A percentile compares a stretch with the other conserved stretches of the same genome.
Conservation (phyloP, 768 basidiomycete genomes). For the Plicaturopsis crispa region DNA sequence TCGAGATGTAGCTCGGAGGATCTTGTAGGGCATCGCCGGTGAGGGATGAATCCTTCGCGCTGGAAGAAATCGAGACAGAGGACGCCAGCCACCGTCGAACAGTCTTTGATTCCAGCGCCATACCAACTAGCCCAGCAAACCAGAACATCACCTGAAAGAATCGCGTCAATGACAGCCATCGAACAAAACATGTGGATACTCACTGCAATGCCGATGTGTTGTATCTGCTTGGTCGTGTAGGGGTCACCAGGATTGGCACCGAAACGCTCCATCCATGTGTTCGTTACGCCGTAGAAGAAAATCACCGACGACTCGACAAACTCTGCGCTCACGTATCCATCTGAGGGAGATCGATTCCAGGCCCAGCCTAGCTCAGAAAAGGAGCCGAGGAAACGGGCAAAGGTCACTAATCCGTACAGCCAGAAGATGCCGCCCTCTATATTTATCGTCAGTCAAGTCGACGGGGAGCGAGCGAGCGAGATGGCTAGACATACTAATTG, state of each 20-base stretch:
- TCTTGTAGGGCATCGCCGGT: slow-evolving; percentile 44
- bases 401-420: slow-evolving; percentile 81
- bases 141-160: slow-evolving; percentile 75
- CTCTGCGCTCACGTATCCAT: slow-evolving; percentile 54
- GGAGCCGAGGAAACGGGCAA: slow-evolving; percentile 91
- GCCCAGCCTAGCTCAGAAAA: slow-evolving; percentile 89
- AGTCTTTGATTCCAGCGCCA: slow-evolving; percentile 77
- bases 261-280: slow-evolving; percentile 97
- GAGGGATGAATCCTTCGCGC: slow-evolving; percentile 14
- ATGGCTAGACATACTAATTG: slow-evolving; percentile 62
- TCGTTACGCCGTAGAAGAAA: slow-evolving; percentile 82
- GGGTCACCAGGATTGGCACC: slow-evolving; percentile 77
- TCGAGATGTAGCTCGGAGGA: slow-evolving; percentile 65
- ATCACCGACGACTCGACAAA: slow-evolving; percentile 76
- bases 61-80: slow-evolving; percentile 34
- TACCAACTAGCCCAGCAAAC: slow-evolving; percentile 85
- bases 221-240: slow-evolving; percentile 85
- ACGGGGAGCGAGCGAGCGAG: slow-evolving; percentile 1
- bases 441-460: slow-evolving; percentile 6
- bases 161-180: background rate
- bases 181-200: slow-evolving; percentile 11
- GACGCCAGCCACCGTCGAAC: slow-evolving; percentile 70
- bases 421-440: slow-evolving; percentile 90
- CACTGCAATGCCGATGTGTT: slow-evolving; percentile 92
- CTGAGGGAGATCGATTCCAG: slow-evolving; percentile 71